phyloP scores from a whole-genome alignment of 495 filamentous ascomycete genomes.

The Aspergillus carlsbadensis region DNA sequence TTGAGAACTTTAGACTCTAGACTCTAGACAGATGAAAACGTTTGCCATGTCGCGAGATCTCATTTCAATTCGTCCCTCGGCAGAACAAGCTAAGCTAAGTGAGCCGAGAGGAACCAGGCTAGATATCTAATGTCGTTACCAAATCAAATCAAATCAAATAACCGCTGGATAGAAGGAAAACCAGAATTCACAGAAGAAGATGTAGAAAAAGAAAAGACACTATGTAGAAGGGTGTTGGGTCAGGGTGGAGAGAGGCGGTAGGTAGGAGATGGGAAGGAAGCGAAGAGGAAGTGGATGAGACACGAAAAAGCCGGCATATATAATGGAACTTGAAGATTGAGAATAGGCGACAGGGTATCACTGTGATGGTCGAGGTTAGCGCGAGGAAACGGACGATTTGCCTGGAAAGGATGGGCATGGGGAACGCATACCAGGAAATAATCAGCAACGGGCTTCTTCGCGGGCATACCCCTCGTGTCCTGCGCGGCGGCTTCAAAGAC shows the following conservation, averaged over 20 bases:
- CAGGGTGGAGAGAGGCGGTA: not conserved
- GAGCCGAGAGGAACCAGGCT: not conserved
- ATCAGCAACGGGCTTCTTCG: conserved; percentile 96
- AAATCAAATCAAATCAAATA: not conserved
- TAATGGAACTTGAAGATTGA: conserved; percentile 13
- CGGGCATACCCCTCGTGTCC: conserved; percentile 95
- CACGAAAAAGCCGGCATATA: conserved; percentile 15
- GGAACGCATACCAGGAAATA: conserved; percentile 72
- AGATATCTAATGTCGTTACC: conserved; percentile 6
- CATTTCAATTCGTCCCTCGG: not conserved
- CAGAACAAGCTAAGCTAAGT: not conserved
- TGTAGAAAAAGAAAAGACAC: too few relatives aligned
- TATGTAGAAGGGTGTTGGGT: too few relatives aligned
- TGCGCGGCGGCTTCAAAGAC: conserved; percentile 98
- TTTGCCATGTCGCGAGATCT: not conserved
- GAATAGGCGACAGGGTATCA: conserved; percentile 19
- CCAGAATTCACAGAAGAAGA: too few relatives aligned
- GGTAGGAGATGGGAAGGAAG: not conserved
- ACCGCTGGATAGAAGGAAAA: not conserved
- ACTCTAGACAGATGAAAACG: too few relatives aligned
- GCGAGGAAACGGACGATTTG: too few relatives aligned
- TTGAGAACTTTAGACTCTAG: too few relatives aligned
- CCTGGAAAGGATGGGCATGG: not conserved
- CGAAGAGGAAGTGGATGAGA: not conserved
- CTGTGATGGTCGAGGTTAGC: conserved; percentile 1